Conservation (phyloP, 345 rosid genomes). For the Viola odorata region DNA sequence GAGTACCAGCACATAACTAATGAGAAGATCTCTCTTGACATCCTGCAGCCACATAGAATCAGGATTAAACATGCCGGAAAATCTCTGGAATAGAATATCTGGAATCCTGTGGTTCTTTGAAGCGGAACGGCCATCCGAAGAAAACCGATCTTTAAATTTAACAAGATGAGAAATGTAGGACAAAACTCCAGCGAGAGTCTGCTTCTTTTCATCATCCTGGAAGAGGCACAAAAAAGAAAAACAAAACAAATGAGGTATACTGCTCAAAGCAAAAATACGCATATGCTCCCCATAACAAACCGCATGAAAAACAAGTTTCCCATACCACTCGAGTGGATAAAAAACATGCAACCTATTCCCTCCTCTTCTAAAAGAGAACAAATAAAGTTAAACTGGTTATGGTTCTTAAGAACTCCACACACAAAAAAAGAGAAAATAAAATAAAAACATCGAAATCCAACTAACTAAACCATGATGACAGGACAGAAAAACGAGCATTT, state of each 20-base stretch:
- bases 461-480: too few relatives aligned
- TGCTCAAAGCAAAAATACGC: not conserved
- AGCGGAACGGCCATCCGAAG: constrained; percentile 43
- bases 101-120: constrained; percentile 63
- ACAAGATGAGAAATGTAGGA: constrained; percentile 65
- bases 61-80: constrained; percentile 40
- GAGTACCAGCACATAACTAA: constrained; percentile 77
- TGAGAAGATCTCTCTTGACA: constrained; percentile 57
- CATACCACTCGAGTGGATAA: too few relatives aligned
- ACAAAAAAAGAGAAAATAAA: too few relatives aligned
- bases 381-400: too few relatives aligned
- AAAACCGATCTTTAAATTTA: constrained; percentile 65
- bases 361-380: too few relatives aligned
- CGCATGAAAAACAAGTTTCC: not conserved
- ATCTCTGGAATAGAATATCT: constrained; percentile 42
- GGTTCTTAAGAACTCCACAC: too few relatives aligned
- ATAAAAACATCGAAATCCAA: too few relatives aligned
- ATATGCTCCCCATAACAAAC: not conserved
- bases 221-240: constrained; percentile 13
- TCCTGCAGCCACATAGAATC: constrained; percentile 33
- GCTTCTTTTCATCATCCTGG: constrained; percentile 53
- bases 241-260: not conserved
- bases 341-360: too few relatives aligned
- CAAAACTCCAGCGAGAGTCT: constrained; percentile 37
- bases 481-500: too few relatives aligned